Evolutionary conservation across 257 asterid species (phyloP).

Genomic region (Verbena officinalis): DNA sequence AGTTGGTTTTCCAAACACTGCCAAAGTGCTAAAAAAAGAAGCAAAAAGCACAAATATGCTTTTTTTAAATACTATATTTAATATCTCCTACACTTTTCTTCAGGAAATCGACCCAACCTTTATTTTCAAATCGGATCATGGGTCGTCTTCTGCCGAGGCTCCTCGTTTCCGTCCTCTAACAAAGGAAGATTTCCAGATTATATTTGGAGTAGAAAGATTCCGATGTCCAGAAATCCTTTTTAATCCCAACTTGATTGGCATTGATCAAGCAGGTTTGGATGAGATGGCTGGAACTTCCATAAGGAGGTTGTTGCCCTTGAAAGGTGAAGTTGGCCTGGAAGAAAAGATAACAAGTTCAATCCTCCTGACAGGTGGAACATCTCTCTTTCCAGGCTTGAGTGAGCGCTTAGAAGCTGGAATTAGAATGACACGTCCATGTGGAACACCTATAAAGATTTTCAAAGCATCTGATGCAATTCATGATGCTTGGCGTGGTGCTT

Average conservation of each 20-base stretch:
- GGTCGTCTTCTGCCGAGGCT: slow-evolving; percentile 61
- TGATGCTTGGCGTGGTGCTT: slow-evolving; percentile 98
- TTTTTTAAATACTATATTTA: no score
- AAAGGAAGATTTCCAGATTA: slow-evolving; percentile 87
- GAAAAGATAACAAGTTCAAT: slow-evolving; percentile 73
- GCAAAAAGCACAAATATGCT: no score
- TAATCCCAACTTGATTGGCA: slow-evolving; percentile 78
- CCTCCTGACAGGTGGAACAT: slow-evolving; percentile 91
- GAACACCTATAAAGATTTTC: slow-evolving; percentile 64
- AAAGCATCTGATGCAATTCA: slow-evolving; percentile 69
- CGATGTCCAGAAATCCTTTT: slow-evolving; percentile 90
- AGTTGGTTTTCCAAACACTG: no score
- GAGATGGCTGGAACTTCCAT: slow-evolving; percentile 79
- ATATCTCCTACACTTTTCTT: slow-evolving; percentile 1
- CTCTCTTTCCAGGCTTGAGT: slow-evolving; percentile 74
- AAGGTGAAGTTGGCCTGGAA: slow-evolving; percentile 39
- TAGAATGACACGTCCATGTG: slow-evolving; percentile 79
- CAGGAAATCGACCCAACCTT: slow-evolving; percentile 95
- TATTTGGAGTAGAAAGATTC: slow-evolving; percentile 88
- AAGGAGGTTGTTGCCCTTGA: slow-evolving; percentile 61
- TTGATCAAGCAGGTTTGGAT: slow-evolving; percentile 91
- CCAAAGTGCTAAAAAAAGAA: no score
- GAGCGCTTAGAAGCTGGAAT: slow-evolving; percentile 87
- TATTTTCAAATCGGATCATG: slow-evolving; percentile 63
- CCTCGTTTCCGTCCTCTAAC: slow-evolving; percentile 81